Conservation (phyloP, 306 rosid species). For the Ceratonia siliqua region DNA sequence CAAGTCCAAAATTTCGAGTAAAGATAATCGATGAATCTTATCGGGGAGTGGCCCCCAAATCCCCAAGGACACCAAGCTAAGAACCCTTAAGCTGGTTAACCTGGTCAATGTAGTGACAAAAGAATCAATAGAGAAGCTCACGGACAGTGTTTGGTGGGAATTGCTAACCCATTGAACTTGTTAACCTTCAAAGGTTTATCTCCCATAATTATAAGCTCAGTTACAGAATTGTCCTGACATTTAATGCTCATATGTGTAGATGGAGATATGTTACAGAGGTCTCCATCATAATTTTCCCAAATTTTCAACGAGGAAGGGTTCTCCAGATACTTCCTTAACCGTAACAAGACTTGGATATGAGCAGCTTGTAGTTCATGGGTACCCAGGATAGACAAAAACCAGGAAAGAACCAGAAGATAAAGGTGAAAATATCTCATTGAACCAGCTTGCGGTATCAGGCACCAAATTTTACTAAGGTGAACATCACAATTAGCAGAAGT, state of each 20-base stretch:
- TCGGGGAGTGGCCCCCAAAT: slow-evolving; percentile 83
- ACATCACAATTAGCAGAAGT: slow-evolving; percentile 21
- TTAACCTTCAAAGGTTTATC: slow-evolving; percentile 50
- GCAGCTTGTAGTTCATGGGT: slow-evolving; percentile 59
- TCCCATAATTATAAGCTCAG: slow-evolving; percentile 79
- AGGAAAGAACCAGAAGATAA: slow-evolving; percentile 45
- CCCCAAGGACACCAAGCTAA: slow-evolving; percentile 78
- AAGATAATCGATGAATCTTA: slow-evolving; percentile 73
- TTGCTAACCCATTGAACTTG: slow-evolving; percentile 63
- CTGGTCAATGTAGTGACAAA: slow-evolving; percentile 77
- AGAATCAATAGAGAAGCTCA: slow-evolving; percentile 64
- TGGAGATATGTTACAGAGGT: slow-evolving; percentile 59
- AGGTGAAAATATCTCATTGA: slow-evolving; percentile 55
- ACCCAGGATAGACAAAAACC: slow-evolving; percentile 44
- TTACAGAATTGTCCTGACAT: slow-evolving; percentile 63
- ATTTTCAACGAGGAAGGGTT: slow-evolving; percentile 59
- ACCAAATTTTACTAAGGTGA: slow-evolving; percentile 2
- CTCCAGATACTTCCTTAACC: slow-evolving; percentile 72
- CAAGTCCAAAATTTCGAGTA: slow-evolving; percentile 70
- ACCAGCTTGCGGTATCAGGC: slow-evolving; percentile 21
- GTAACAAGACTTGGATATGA: slow-evolving; percentile 61
- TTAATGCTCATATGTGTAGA: slow-evolving; percentile 50
- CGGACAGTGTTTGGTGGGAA: slow-evolving; percentile 67
- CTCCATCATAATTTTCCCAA: slow-evolving; percentile 51
- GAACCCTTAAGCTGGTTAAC: slow-evolving; percentile 70